Evolutionary conservation across 106 monocot genomes (phyloP).

Genomic region (Dendrobium huoshanense): DNA sequence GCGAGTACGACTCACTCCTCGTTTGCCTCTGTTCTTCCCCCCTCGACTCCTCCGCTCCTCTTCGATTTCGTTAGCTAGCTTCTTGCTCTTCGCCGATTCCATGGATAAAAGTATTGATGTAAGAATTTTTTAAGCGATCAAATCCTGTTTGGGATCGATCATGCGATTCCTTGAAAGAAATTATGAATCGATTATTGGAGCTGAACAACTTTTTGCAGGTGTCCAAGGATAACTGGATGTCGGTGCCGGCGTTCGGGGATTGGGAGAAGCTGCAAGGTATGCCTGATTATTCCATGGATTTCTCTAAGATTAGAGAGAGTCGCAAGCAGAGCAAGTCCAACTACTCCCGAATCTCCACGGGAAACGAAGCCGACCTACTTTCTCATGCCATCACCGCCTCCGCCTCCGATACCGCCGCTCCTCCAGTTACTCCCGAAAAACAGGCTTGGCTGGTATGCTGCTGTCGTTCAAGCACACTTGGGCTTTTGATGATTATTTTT

Average conservation of each 20-base stretch:
- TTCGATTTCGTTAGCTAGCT: background rate
- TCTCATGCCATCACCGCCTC: background rate
- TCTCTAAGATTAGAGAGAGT: constrained; percentile 84
- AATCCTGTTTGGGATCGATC: background rate
- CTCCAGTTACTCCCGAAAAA: background rate
- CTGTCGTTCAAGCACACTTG: background rate
- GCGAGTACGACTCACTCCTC: background rate
- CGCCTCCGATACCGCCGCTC: background rate
- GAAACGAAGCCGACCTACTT: constrained; percentile 64
- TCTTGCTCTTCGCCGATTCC: background rate
- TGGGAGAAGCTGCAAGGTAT: constrained; percentile 79
- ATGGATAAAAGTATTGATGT: background rate
- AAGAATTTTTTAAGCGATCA: background rate
- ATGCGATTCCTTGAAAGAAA: no score
- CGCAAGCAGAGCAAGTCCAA: constrained; percentile 72
- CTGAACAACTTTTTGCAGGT: background rate
- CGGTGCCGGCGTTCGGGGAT: constrained; percentile 87
- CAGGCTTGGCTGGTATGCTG: background rate
- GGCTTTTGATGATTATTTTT: background rate
- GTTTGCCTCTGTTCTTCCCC: background rate
- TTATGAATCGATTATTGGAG: background rate
- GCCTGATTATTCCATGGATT: constrained; percentile 87
- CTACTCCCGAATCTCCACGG: constrained; percentile 48
- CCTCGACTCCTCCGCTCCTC: background rate
- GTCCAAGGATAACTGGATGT: constrained; percentile 33